Evolutionary conservation across 1,139 yeast species (phyloP), one percentile per base, ranked within the genome.

Genomic region (Nakaseomyces glabratus): DNA sequence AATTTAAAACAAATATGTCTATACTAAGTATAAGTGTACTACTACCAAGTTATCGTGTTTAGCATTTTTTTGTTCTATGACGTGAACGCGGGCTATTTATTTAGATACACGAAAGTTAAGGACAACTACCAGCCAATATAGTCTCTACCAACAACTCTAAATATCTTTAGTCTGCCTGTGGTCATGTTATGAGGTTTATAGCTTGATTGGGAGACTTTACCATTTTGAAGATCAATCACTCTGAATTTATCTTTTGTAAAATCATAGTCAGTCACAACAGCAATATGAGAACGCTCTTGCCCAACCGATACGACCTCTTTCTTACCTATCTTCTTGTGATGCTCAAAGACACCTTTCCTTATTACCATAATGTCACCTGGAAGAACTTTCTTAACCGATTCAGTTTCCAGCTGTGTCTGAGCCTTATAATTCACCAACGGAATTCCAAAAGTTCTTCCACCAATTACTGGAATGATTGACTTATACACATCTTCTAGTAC

Each of bases 351-450:
- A 7, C 86, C 95, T 40, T 75, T 73, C 48, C 78, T 73, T 44
- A 85, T 71, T 41, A 85, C 80, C 32, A 85, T 61, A 12, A 90
- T 66, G 55, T 90, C 97, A 39, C 98, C 98, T 0, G 93, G 77
- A 34, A 71, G 69, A 38, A 85, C 71, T 7, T 34, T 24, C 20
- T 43, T 35, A 20, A 50, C 35, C 12, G 40, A 40, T 5, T 34
- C 36, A 31, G 76, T 82, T 37, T 76, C 90, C 20, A 63, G 48
- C 10, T 76, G 71, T 24, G 76, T 76, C 33, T 71, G 66, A 25
- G 76, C 76, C 33, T 71, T 66, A 47, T 73, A 74, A 49, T 71
- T 74, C 41, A 71, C 58, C 32, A 88, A 66, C 2, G 77, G 65
- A 0, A 74, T 80, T 26, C 97, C 97, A 57, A 62, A 82, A 1